These are phyloP conservation scores for Phytophthora nicotianae DNA, from an alignment of 352 stramenopile genomes.

Conservation along the genomic window DNA sequence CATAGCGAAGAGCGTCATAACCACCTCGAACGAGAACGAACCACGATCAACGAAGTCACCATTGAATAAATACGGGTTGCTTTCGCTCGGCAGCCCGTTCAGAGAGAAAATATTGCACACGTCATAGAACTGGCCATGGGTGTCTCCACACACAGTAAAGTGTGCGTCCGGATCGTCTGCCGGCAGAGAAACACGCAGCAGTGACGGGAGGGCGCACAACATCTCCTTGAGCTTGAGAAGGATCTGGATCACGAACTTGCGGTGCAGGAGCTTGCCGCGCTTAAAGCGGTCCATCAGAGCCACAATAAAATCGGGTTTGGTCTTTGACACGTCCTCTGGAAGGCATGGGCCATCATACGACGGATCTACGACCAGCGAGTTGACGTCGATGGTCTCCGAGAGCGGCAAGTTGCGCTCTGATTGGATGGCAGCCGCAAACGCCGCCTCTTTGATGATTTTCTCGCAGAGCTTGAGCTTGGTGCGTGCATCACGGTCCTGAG, in stretches of 20 bases:
- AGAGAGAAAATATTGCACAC: constrained; percentile 99
- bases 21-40: constrained; percentile 98
- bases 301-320: constrained; percentile 87
- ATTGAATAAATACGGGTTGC: constrained; percentile 99
- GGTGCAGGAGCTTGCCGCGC: constrained; percentile 97
- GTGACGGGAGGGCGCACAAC: constrained; percentile 88
- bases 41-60: constrained; percentile 99
- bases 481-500: constrained; percentile 93
- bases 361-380: constrained; percentile 79
- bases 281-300: constrained; percentile 96
- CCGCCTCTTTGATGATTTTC: constrained; percentile 96
- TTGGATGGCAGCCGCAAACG: constrained; percentile 97
- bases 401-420: constrained; percentile 93
- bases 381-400: constrained; percentile 92
- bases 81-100: constrained; percentile 94
- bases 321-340: constrained; percentile 55
- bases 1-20: constrained; percentile 97
- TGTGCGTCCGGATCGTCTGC: constrained; percentile 60
- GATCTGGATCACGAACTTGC: constrained; percentile 97
- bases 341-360: constrained; percentile 83
- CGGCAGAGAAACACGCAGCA: constrained; percentile 87
- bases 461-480: constrained; percentile 96
- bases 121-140: constrained; percentile 99
- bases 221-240: constrained; percentile 93
- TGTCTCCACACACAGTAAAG: constrained; percentile 98